phyloP scores from a whole-genome alignment of 225 moss, liverwort and hornwort species.

The Ulota crispa region DNA sequence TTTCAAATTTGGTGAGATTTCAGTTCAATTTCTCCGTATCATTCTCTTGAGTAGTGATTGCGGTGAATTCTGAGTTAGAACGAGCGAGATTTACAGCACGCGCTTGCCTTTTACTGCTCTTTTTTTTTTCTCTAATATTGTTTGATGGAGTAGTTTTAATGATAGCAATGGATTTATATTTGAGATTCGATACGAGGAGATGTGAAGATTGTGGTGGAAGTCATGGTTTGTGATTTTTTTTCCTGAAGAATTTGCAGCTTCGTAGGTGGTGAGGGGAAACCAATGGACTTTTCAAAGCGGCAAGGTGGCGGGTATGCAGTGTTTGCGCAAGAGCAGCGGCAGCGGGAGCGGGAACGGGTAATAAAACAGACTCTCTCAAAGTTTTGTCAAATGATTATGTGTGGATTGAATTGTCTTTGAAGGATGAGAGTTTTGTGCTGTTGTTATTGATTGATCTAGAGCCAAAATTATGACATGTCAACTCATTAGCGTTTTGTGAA shows the following conservation, averaged over 20 bases:
- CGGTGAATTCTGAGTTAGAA: not conserved
- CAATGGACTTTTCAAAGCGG: constrained; percentile 74
- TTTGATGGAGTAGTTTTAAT: not conserved
- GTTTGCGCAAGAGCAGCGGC: constrained; percentile 81
- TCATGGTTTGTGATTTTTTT: not conserved
- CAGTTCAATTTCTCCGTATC: not conserved
- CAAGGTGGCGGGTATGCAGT: constrained; percentile 69
- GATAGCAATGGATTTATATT: not conserved
- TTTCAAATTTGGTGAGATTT: constrained; percentile 20
- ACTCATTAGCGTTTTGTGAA: not conserved
- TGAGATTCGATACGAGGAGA: not conserved
- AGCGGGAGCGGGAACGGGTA: constrained; percentile 84
- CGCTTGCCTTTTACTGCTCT: not conserved
- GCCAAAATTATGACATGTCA: not conserved
- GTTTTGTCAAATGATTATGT: not conserved
- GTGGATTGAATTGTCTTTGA: not conserved
- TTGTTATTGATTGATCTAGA: not conserved
- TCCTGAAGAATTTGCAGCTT: constrained; percentile 15
- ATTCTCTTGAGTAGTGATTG: not conserved
- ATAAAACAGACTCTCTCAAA: not conserved
- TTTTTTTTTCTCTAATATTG: no score
- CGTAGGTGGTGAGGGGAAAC: constrained; percentile 10
- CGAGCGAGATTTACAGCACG: not conserved
- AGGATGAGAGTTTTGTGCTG: not conserved
- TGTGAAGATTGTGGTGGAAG: not conserved